Conservation (phyloP, 768 basidiomycete genomes). For the Sistotremastrum niveocremeum region DNA sequence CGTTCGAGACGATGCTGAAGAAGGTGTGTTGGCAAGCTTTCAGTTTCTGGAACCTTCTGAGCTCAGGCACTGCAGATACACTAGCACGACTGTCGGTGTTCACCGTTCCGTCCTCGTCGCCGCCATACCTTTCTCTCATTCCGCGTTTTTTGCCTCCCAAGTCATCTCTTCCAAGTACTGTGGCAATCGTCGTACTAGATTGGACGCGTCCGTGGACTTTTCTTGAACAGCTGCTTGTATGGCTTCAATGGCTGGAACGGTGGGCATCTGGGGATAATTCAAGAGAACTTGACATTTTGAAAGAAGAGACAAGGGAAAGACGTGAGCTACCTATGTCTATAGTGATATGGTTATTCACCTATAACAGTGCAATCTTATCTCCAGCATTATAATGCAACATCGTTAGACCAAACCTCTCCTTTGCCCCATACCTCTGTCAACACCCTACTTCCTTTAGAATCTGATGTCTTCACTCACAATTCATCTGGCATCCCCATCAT, state of each 20-base stretch:
- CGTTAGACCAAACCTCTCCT: conserved; percentile 43
- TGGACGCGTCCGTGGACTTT: conserved; percentile 96
- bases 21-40: conserved; percentile 42
- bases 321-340: conserved; percentile 32
- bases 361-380: conserved; percentile 69
- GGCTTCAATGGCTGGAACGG: conserved; percentile 76
- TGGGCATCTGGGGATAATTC: conserved; percentile 64
- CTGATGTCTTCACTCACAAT: conserved; percentile 81
- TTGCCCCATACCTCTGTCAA: conserved; percentile 44
- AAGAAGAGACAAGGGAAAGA: conserved; percentile 74
- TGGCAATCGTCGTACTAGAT: conserved; percentile 78
- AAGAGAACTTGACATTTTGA: conserved; percentile 57
- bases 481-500: conserved; percentile 73
- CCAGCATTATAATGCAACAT: conserved; percentile 82
- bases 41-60: too few species aligned
- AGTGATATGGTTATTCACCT: conserved; percentile 4
- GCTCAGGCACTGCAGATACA: conserved; percentile 46
- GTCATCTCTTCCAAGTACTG: conserved; percentile 49
- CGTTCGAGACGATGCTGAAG: conserved; percentile 83
- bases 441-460: conserved; percentile 69
- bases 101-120: conserved; percentile 73
- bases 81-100: conserved; percentile 83
- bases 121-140: conserved; percentile 54
- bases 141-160: conserved; percentile 71
- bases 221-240: conserved; percentile 67